Conservation (phyloP, 371 early-diverging fungal genomes). For the Rhizopus stolonifer region DNA sequence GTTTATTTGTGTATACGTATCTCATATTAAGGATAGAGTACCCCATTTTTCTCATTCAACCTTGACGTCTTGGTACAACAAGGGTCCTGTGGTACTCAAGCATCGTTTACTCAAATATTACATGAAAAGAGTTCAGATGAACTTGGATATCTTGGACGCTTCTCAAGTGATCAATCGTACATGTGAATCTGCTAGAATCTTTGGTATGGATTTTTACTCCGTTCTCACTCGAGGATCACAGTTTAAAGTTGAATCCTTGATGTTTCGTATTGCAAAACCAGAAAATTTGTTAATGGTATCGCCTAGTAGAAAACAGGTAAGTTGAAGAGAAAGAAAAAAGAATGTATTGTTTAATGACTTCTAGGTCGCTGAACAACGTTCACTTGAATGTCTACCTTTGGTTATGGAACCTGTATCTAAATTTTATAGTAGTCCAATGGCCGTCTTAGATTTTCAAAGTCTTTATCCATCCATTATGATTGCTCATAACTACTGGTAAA, state of each 20-base stretch:
- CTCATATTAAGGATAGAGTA: conserved; percentile 35
- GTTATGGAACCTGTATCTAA: conserved; percentile 84
- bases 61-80: conserved; percentile 66
- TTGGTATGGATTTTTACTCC: conserved; percentile 85
- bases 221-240: conserved; percentile 90
- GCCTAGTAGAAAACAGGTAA: conserved; percentile 68
- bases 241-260: conserved; percentile 84
- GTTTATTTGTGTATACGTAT: neutral
- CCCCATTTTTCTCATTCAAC: conserved; percentile 63
- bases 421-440: conserved; percentile 79
- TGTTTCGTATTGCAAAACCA: conserved; percentile 83
- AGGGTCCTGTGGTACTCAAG: conserved; percentile 45
- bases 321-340: neutral
- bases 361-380: conserved; percentile 68
- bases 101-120: conserved; percentile 68
- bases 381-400: conserved; percentile 81
- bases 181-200: conserved; percentile 85
- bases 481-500: conserved; percentile 88
- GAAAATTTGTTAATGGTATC: conserved; percentile 68
- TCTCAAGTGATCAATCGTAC: conserved; percentile 70
- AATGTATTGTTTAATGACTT: neutral
- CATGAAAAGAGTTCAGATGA: conserved; percentile 66
- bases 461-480: conserved; percentile 94
- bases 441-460: conserved; percentile 90
- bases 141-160: conserved; percentile 69